Evolutionary conservation across 2,329 filamentous ascomycete genomes (phyloP).

Genomic region (Penicillium sp.): DNA sequence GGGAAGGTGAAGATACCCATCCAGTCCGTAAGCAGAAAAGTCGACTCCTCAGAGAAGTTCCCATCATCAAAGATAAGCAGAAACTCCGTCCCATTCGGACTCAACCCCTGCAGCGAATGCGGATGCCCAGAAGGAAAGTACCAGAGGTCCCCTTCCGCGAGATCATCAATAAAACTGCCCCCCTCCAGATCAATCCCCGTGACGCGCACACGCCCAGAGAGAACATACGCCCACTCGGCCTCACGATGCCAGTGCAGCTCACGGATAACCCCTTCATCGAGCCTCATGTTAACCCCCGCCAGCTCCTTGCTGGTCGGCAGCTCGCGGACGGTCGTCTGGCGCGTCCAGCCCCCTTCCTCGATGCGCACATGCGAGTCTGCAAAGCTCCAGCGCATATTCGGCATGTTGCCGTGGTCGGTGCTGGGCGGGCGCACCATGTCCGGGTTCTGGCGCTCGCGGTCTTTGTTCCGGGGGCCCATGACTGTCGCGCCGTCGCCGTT

Average conservation of each 20-base stretch:
- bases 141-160: conserved; percentile 13
- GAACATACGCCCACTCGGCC: conserved; percentile 16
- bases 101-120: conserved; percentile 10
- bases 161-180: conserved; percentile 11
- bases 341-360: conserved; percentile 15
- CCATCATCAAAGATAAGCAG: conserved; percentile 15
- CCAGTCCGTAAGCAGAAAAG: conserved; percentile 14
- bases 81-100: conserved; percentile 13
- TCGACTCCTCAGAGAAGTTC: conserved; percentile 10
- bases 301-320: conserved; percentile 13
- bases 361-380: conserved; percentile 13
- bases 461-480: conserved; percentile 14
- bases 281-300: conserved; percentile 12
- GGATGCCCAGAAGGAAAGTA: conserved; percentile 14
- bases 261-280: conserved; percentile 4
- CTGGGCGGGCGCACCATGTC: conserved; percentile 12
- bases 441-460: conserved; percentile 16
- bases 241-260: conserved; percentile 14
- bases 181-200: conserved; percentile 11
- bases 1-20: not conserved
- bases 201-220: conserved; percentile 5
- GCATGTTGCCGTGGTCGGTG: conserved; percentile 15
- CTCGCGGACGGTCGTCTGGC: conserved; percentile 12
- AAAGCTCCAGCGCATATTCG: conserved; percentile 16
- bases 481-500: conserved; percentile 12